These are phyloP conservation scores for Malus domestica DNA, from an alignment of 306 rosid species.

Conservation along the genomic window ASM211411v1 NC_041794.1:24969501-24970000, in stretches of 20 bases:
- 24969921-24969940: no score
- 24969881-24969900: no score
- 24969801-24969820: no score
- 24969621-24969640: conserved; percentile 11
- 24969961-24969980: no score
- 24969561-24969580: not conserved
- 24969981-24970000: no score
- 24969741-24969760: not conserved
- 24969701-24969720: conserved; percentile 2
- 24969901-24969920: no score
- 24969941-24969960: no score
- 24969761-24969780: no score
- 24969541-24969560: not conserved
- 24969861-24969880: no score
- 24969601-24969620: conserved; percentile 9
- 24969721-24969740: not conserved
- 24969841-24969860: no score
- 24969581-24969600: conserved; percentile 12
- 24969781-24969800: no score
- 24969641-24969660: conserved; percentile 3
- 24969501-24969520: not conserved
- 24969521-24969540: not conserved
- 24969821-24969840: fast-evolving
- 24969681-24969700: conserved; percentile 7
- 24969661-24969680: not conserved